A percentile compares a stretch with the other conserved stretches of the same genome.
These are phyloP conservation scores for Cryptosporidium andersoni DNA, from an alignment of 169 alveolate genomes.

Conservation along the genomic window DNA sequence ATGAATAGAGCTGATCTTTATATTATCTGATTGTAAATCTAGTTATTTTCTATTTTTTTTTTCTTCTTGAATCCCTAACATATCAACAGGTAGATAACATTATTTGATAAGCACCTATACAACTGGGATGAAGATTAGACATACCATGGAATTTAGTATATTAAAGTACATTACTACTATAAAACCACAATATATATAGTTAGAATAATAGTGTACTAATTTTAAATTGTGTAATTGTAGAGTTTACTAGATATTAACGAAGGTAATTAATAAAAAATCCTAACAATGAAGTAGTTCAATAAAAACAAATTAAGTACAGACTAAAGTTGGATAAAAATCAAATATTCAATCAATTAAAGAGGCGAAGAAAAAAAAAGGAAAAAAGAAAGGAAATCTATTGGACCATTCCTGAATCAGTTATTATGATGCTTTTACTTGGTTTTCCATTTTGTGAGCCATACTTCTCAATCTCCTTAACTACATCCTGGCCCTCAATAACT, in stretches of 20 bases:
- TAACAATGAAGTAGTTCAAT: neutral
- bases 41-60: neutral
- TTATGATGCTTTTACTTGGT: slow-evolving; percentile 85
- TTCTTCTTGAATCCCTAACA: neutral
- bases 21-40: neutral
- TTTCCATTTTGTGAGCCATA: slow-evolving; percentile 91
- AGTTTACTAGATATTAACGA: too few relatives aligned
- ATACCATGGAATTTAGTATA: too few relatives aligned
- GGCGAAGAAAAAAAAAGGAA: neutral
- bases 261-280: neutral
- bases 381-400: neutral
- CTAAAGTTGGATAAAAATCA: neutral
- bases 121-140: neutral
- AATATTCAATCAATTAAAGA: neutral
- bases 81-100: neutral
- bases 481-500: slow-evolving; percentile 88
- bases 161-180: too few relatives aligned
- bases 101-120: neutral
- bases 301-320: neutral
- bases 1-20: slow-evolving; percentile 4
- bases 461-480: slow-evolving; percentile 90
- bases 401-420: slow-evolving; percentile 91
- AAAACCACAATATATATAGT: too few relatives aligned
- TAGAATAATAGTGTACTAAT: too few relatives aligned
- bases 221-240: too few relatives aligned